These are phyloP conservation scores for Metarhizium rileyi DNA, from an alignment of 2,329 filamentous ascomycete genomes.

Conservation along the genomic window DNA sequence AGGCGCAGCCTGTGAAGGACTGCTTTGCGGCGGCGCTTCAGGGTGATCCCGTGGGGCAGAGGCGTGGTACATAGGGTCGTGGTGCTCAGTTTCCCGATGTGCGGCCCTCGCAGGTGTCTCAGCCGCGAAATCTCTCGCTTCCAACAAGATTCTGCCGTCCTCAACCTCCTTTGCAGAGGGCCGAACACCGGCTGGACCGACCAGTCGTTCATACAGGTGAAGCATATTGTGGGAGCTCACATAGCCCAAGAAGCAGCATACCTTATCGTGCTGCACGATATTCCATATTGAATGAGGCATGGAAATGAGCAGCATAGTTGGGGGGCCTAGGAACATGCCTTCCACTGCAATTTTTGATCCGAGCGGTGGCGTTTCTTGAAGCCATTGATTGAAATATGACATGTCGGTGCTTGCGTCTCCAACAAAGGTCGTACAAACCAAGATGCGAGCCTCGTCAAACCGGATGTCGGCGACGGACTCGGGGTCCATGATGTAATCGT, in stretches of 20 bases:
- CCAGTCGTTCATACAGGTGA: constrained; percentile 49
- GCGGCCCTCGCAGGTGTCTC: constrained; percentile 20
- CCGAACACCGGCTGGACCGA: constrained; percentile 34
- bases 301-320: constrained; percentile 56
- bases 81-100: constrained; percentile 17
- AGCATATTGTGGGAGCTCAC: constrained; percentile 60
- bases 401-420: constrained; percentile 57
- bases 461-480: constrained; percentile 43
- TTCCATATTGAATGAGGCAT: constrained; percentile 57
- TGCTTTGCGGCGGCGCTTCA: constrained; percentile 16
- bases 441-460: constrained; percentile 53
- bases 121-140: constrained; percentile 38
- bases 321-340: constrained; percentile 58
- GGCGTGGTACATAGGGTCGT: constrained; percentile 16
- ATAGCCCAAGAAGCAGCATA: constrained; percentile 55
- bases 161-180: constrained; percentile 44
- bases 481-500: constrained; percentile 35
- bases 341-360: constrained; percentile 52
- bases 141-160: constrained; percentile 46
- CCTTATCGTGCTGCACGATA: constrained; percentile 55
- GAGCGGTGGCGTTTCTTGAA: constrained; percentile 47
- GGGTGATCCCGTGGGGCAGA: constrained; percentile 15
- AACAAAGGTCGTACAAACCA: constrained; percentile 58
- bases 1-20: constrained; percentile 14
- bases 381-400: constrained; percentile 56